These are phyloP conservation scores for Fusarium newnesense DNA, from an alignment of 2,329 filamentous ascomycete species.

Conservation along the genomic window DNA sequence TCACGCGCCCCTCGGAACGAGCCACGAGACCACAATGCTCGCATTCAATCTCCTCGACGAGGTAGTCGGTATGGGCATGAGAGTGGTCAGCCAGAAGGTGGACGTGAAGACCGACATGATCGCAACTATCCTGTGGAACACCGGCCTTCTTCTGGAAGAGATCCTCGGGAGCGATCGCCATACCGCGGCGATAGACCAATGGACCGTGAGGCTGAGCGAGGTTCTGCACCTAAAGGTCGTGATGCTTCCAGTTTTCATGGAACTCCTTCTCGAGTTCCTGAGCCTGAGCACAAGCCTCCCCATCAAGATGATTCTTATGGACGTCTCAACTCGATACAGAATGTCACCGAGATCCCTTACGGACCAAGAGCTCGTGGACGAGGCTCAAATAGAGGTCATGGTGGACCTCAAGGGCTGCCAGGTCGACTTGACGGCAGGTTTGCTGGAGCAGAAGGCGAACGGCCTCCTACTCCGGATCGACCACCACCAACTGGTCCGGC, in stretches of 20 bases:
- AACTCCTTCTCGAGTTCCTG: conserved; percentile 51
- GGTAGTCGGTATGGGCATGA: conserved; percentile 48
- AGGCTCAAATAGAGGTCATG: conserved; percentile 53
- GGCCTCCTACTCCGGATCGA: conserved; percentile 60
- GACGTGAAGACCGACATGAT: conserved; percentile 59
- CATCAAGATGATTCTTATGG: conserved; percentile 72
- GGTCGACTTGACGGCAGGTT: conserved; percentile 57
- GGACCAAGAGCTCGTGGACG: conserved; percentile 65
- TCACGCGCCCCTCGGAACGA: conserved; percentile 57
- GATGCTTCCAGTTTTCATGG: conserved; percentile 54
- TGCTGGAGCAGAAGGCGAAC: conserved; percentile 52
- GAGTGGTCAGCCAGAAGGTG: conserved; percentile 46
- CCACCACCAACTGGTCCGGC: conserved; percentile 65
- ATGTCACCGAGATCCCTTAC: conserved; percentile 61
- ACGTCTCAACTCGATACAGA: conserved; percentile 65
- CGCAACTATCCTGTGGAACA: conserved; percentile 53
- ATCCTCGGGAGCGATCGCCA: conserved; percentile 49
- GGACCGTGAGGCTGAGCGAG: conserved; percentile 53
- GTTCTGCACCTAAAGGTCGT: conserved; percentile 51
- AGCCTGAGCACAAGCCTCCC: conserved; percentile 61
- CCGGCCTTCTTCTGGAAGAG: conserved; percentile 44
- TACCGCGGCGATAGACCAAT: conserved; percentile 50
- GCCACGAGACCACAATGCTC: conserved; percentile 53
- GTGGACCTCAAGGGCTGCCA: conserved; percentile 50
- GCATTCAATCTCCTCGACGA: conserved; percentile 62